These are phyloP conservation scores for Fusarium pseudocircinatum DNA, from an alignment of 2,329 filamentous ascomycete species.

Conservation along the genomic window DNA sequence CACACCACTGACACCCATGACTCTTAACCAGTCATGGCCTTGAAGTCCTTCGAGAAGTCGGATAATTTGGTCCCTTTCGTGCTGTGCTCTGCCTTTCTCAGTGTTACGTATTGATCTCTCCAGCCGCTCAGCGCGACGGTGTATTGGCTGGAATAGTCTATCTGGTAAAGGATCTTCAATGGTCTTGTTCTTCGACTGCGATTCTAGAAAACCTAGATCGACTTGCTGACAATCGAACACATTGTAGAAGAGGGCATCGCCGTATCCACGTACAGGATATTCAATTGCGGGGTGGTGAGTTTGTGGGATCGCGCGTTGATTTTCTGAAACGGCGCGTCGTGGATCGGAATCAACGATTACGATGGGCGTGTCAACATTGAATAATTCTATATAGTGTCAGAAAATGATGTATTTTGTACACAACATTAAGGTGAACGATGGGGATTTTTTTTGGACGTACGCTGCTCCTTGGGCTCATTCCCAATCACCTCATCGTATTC, in stretches of 20 bases:
- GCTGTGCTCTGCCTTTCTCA: slow-evolving; percentile 71
- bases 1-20: slow-evolving; percentile 87
- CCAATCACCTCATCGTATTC: slow-evolving; percentile 96
- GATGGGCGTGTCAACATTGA: slow-evolving; percentile 78
- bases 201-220: slow-evolving; percentile 64
- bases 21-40: slow-evolving; percentile 90
- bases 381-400: slow-evolving; percentile 65
- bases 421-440: slow-evolving; percentile 22
- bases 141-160: slow-evolving; percentile 61
- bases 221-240: slow-evolving; percentile 66
- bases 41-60: slow-evolving; percentile 81
- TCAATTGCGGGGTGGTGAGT: slow-evolving; percentile 41
- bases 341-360: slow-evolving; percentile 69
- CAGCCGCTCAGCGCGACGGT: slow-evolving; percentile 67
- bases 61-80: slow-evolving; percentile 73
- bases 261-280: slow-evolving; percentile 61
- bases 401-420: neutral
- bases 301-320: slow-evolving; percentile 45
- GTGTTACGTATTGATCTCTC: slow-evolving; percentile 72
- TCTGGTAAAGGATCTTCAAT: slow-evolving; percentile 66
- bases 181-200: slow-evolving; percentile 55
- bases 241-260: slow-evolving; percentile 65
- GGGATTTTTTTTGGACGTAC: slow-evolving; percentile 60
- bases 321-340: slow-evolving; percentile 42
- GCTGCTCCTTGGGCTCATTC: slow-evolving; percentile 80